Conservation (phyloP, 176 grass and related monocot genomes). For the Oropetium thomaeum region DNA sequence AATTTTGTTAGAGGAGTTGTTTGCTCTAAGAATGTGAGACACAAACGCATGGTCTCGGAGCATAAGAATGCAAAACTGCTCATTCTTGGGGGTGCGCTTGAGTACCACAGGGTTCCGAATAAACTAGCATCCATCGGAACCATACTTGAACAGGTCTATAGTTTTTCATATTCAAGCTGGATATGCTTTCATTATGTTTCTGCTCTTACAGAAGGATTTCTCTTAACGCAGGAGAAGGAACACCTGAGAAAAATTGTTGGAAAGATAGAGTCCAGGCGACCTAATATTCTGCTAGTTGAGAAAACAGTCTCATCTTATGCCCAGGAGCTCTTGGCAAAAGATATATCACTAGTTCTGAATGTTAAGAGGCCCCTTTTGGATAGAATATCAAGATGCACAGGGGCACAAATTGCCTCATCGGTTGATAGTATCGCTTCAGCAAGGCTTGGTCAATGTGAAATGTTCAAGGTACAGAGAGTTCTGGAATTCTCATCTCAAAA, state of each 20-base stretch:
- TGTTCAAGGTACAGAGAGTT: constrained; percentile 76
- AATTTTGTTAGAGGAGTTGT: constrained; percentile 80
- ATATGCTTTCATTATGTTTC: constrained; percentile 19
- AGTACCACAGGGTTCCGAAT: constrained; percentile 84
- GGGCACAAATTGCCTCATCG: constrained; percentile 80
- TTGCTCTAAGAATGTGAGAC: constrained; percentile 95
- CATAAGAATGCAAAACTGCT: constrained; percentile 76
- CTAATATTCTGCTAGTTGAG: constrained; percentile 90
- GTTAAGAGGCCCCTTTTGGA: constrained; percentile 86
- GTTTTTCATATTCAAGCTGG: constrained; percentile 4
- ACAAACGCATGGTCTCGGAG: constrained; percentile 93
- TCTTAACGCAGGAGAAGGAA: constrained; percentile 68
- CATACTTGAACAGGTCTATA: constrained; percentile 77
- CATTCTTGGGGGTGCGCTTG: constrained; percentile 84
- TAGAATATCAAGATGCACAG: constrained; percentile 88
- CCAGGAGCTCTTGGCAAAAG: constrained; percentile 79
- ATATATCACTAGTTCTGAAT: constrained; percentile 90
- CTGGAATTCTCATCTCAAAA: constrained; percentile 45
- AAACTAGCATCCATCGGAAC: constrained; percentile 79
- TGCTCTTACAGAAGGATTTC: constrained; percentile 26
- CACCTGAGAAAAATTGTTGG: constrained; percentile 59
- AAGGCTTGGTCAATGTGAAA: constrained; percentile 67
- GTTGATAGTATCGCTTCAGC: constrained; percentile 56
- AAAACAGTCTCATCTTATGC: constrained; percentile 88
- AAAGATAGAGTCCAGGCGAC: constrained; percentile 66